A percentile compares a stretch with the other conserved stretches of the same genome.
Conservation (phyloP, 2,329 filamentous ascomycete genomes). For the Diaporthe sp. region DNA sequence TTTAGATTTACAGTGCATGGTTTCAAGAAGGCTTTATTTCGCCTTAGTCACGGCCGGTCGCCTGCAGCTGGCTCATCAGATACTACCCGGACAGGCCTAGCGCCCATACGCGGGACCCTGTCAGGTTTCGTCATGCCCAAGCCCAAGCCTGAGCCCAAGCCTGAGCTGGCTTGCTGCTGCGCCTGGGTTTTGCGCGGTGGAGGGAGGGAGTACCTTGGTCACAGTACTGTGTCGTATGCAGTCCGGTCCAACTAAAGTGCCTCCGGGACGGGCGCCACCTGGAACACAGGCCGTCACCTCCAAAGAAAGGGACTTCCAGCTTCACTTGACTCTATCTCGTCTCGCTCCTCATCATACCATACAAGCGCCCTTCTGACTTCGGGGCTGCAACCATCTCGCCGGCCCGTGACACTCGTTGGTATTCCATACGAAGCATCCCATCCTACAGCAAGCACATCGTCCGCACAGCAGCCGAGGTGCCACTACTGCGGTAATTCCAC, state of each 20-base stretch:
- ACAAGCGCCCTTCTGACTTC: slow-evolving; percentile 2
- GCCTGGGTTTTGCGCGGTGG: slow-evolving; percentile 13
- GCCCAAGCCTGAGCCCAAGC: slow-evolving; percentile 18
- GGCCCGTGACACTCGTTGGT: slow-evolving; percentile 12
- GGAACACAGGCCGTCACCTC: slow-evolving; percentile 26
- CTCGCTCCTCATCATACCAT: slow-evolving; percentile 22
- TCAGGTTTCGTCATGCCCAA: slow-evolving; percentile 34
- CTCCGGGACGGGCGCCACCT: slow-evolving; percentile 23
- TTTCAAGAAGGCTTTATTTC: slow-evolving; percentile 30
- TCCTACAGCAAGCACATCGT: slow-evolving; percentile 26
- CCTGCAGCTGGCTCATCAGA: slow-evolving; percentile 19
- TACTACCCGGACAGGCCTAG: slow-evolving; percentile 19
- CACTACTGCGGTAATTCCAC: slow-evolving; percentile 42
- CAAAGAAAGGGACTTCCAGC: slow-evolving; percentile 29
- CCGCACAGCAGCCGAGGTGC: slow-evolving; percentile 35
- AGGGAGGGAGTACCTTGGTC: background rate
- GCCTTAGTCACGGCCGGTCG: slow-evolving; percentile 14
- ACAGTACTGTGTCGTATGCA: background rate
- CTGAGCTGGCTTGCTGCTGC: slow-evolving; percentile 28
- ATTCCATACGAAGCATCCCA: slow-evolving; percentile 29
- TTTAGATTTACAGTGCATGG: slow-evolving; percentile 33
- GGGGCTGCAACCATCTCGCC: slow-evolving; percentile 10
- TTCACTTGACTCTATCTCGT: slow-evolving; percentile 16
- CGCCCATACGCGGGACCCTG: background rate
- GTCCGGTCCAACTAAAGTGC: slow-evolving; percentile 11